Evolutionary conservation across 306 rosid species (phyloP).

Genomic region (Cicer arietinum): DNA sequence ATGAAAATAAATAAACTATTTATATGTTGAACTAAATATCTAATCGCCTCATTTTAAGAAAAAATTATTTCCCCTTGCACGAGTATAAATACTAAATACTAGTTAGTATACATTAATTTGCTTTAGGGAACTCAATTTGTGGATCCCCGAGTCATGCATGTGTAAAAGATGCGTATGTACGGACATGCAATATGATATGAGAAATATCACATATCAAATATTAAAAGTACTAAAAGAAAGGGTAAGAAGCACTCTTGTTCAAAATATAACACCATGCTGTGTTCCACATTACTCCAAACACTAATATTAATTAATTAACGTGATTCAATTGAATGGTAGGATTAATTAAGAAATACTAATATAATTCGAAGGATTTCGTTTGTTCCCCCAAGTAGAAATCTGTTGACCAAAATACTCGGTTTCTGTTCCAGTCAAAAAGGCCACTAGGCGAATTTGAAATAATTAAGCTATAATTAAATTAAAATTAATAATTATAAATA

Average conservation of each 20-base stretch:
- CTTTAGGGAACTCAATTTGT: slow-evolving; percentile 58
- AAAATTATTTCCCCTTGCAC: background rate
- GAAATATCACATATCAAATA: slow-evolving; percentile 60
- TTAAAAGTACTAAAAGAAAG: slow-evolving; percentile 54
- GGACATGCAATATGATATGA: slow-evolving; percentile 63
- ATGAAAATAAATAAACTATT: background rate
- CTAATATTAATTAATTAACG: slow-evolving; percentile 40
- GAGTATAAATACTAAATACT: slow-evolving; percentile 2
- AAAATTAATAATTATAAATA: background rate
- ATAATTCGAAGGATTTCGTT: slow-evolving; percentile 53
- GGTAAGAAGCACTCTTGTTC: slow-evolving; percentile 63
- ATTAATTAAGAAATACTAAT: slow-evolving; percentile 39
- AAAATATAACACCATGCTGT: slow-evolving; percentile 50
- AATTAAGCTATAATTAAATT: background rate
- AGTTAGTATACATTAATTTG: background rate
- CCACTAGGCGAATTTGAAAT: slow-evolving; percentile 39
- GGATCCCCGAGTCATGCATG: slow-evolving; percentile 94
- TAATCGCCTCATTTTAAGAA: background rate
- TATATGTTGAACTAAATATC: background rate
- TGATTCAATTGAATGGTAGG: slow-evolving; percentile 40
- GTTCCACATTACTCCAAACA: slow-evolving; percentile 32
- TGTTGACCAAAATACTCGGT: slow-evolving; percentile 91
- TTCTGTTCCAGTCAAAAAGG: slow-evolving; percentile 85
- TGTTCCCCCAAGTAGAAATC: slow-evolving; percentile 79
- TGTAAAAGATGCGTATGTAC: slow-evolving; percentile 77